A percentile compares a stretch with the other conserved stretches of the same genome.
Evolutionary conservation across 2,329 filamentous ascomycete genomes (phyloP).

Genomic region (Cephalotrichum gorgonifer): DNA sequence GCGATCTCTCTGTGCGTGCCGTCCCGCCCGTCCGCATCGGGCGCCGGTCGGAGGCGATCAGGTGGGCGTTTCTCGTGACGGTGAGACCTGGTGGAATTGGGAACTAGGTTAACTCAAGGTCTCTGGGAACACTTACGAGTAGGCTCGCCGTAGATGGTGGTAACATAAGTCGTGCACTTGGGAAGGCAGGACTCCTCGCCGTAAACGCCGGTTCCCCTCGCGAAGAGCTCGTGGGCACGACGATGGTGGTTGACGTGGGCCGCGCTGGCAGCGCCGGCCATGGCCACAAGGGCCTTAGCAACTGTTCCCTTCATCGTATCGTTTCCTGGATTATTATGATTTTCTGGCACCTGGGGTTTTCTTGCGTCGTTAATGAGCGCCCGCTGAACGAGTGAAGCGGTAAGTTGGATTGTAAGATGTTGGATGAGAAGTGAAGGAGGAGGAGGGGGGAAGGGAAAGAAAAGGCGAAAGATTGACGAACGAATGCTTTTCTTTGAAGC

Average conservation of each 20-base stretch:
- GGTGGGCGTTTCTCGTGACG: too few species aligned
- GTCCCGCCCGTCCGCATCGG: too few species aligned
- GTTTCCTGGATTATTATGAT: conserved; percentile 16
- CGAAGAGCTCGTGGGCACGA: conserved; percentile 51
- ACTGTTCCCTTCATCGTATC: conserved; percentile 66
- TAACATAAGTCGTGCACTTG: conserved; percentile 65
- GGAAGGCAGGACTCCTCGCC: conserved; percentile 31
- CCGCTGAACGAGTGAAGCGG: conserved; percentile 88
- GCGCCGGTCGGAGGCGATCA: too few species aligned
- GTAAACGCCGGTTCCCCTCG: conserved; percentile 26
- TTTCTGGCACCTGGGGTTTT: conserved; percentile 11
- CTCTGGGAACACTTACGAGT: conserved; percentile 40
- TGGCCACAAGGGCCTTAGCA: conserved; percentile 49
- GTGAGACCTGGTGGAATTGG: too few species aligned
- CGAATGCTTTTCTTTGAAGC: background rate
- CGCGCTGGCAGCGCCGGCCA: conserved; percentile 45
- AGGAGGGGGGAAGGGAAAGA: conserved; percentile 10
- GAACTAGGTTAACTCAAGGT: background rate
- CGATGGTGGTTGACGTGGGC: conserved; percentile 40
- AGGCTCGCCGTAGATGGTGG: conserved; percentile 56
- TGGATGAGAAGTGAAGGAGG: conserved; percentile 20
- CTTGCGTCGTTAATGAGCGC: conserved; percentile 52
- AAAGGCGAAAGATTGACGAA: background rate
- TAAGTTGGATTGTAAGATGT: conserved; percentile 38
- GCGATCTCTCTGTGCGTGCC: too few species aligned